A percentile compares a stretch with the other conserved stretches of the same genome.
Conservation (phyloP, 2,329 filamentous ascomycete species). For the Colletotrichum sp. region DNA sequence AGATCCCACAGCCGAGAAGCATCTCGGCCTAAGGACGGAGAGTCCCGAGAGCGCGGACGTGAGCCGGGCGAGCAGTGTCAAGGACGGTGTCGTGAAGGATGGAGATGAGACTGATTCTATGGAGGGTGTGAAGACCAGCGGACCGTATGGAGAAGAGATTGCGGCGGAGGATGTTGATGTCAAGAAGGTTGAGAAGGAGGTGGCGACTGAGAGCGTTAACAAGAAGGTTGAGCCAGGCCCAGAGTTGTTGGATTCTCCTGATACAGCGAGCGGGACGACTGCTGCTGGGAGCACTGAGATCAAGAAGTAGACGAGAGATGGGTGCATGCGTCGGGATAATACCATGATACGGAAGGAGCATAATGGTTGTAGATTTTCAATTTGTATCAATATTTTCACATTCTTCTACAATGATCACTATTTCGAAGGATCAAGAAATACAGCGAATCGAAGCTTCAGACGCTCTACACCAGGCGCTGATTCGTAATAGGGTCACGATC, state of each 20-base stretch:
- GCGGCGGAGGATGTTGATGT: conserved; percentile 10
- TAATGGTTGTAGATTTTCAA: too few species aligned
- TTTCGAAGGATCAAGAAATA: too few species aligned
- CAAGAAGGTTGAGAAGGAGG: neutral
- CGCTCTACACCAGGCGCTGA: too few species aligned
- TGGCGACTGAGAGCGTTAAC: neutral
- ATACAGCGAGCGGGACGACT: conserved; percentile 12
- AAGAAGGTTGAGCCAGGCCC: neutral
- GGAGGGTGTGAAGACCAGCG: conserved; percentile 39
- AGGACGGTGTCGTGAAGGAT: conserved; percentile 35
- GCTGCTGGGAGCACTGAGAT: neutral
- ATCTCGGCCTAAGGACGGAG: conserved; percentile 70
- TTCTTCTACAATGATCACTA: too few species aligned
- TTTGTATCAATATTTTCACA: too few species aligned
- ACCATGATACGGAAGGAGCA: neutral
- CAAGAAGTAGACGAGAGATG: neutral
- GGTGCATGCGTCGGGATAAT: neutral
- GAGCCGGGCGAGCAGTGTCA: conserved; percentile 75
- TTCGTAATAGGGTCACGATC: too few species aligned
- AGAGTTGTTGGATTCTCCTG: conserved; percentile 1
- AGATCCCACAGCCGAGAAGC: conserved; percentile 59
- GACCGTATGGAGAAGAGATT: conserved; percentile 36
- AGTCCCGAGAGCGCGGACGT: conserved; percentile 69
- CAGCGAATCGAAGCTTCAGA: too few species aligned
- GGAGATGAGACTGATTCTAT: conserved; percentile 26